A percentile compares a stretch with the other conserved stretches of the same genome.
Conservation (phyloP, 2,329 filamentous ascomycete species). For the Diaporthe sp. region DNA sequence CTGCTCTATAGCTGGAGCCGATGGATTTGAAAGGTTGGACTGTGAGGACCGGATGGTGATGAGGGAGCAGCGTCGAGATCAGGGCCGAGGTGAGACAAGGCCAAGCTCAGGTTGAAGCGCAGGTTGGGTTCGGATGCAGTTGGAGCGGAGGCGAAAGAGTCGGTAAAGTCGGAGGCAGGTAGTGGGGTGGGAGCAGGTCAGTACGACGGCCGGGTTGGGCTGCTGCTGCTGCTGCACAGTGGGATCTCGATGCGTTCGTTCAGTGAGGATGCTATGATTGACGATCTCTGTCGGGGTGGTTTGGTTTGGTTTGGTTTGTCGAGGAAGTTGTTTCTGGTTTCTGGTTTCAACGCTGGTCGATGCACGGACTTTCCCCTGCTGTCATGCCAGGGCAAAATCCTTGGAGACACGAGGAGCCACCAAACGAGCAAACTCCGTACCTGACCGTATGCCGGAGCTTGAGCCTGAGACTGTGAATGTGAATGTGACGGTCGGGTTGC, state of each 20-base stretch:
- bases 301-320: conserved; percentile 18
- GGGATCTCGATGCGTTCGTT: neutral
- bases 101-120: conserved; percentile 16
- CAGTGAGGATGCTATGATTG: conserved; percentile 18
- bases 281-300: conserved; percentile 18
- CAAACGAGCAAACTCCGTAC: neutral
- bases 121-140: conserved; percentile 14
- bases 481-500: conserved; percentile 20
- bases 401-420: conserved; percentile 18
- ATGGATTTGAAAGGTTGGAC: neutral
- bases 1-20: neutral
- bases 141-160: conserved; percentile 32
- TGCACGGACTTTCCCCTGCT: conserved; percentile 26
- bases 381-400: conserved; percentile 26
- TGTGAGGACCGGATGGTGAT: conserved; percentile 4
- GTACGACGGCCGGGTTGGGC: neutral
- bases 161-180: conserved; percentile 34
- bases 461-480: neutral
- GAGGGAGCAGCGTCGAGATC: conserved; percentile 22
- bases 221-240: neutral
- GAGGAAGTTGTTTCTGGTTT: conserved; percentile 28
- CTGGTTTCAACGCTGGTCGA: conserved; percentile 28
- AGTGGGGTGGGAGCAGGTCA: conserved; percentile 26
- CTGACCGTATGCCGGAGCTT: conserved; percentile 15
- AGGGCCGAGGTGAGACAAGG: conserved; percentile 29